Conservation (phyloP, 108 stramenopile genomes). For the Skeletonema potamos region DNA sequence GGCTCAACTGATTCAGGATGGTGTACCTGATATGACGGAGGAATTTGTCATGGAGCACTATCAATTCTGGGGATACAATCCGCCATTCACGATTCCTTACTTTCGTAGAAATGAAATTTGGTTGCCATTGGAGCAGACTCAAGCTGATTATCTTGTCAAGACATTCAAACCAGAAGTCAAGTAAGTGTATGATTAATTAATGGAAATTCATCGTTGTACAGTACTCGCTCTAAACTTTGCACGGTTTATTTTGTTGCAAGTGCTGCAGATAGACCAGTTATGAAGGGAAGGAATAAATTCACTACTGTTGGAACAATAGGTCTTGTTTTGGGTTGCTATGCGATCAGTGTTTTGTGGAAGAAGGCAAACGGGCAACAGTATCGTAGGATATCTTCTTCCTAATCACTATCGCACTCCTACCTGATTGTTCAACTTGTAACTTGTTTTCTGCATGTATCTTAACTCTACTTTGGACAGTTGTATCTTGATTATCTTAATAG, state of each 20-base stretch:
- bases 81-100: constrained; percentile 84
- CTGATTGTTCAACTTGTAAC: background rate
- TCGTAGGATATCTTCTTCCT: background rate
- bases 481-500: background rate
- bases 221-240: background rate
- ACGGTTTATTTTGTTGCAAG: background rate
- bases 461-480: background rate
- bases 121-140: constrained; percentile 62
- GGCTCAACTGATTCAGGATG: constrained; percentile 58
- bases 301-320: background rate
- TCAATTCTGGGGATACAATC: constrained; percentile 87
- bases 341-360: background rate
- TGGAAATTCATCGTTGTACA: background rate
- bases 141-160: constrained; percentile 54
- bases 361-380: background rate
- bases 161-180: constrained; percentile 18
- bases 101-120: constrained; percentile 89
- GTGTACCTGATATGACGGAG: constrained; percentile 50
- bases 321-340: background rate
- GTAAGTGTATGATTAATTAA: background rate
- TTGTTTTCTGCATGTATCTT: background rate
- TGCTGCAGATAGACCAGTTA: background rate
- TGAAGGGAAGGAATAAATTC: constrained; percentile 1
- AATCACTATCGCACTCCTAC: too few relatives aligned
- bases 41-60: constrained; percentile 54